Conservation (phyloP, 116 monocot species). For the Posidonia oceanica region DNA sequence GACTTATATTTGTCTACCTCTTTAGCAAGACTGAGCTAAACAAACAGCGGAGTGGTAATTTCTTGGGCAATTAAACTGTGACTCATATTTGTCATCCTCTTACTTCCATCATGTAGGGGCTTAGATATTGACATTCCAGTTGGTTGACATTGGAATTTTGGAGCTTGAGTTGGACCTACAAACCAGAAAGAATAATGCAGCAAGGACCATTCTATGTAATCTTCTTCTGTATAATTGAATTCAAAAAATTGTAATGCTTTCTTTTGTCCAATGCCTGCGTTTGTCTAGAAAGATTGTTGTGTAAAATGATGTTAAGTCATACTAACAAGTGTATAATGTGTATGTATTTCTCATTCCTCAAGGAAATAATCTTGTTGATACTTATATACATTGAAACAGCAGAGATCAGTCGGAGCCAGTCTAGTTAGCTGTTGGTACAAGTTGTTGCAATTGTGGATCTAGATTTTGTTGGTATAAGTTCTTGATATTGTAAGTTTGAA, state of each 20-base stretch:
- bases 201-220: neutral
- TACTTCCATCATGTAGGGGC: neutral
- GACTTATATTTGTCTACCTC: neutral
- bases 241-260: neutral
- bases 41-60: neutral
- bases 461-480: too few species aligned
- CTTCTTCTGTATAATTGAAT: neutral
- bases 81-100: neutral
- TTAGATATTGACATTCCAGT: neutral
- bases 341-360: too few species aligned
- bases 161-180: neutral
- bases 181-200: neutral
- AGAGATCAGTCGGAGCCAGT: too few species aligned
- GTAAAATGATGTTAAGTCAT: too few species aligned
- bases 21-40: neutral
- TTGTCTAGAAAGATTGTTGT: neutral
- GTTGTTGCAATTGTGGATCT: too few species aligned
- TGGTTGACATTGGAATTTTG: neutral
- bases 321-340: too few species aligned
- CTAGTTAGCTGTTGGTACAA: too few species aligned
- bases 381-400: too few species aligned
- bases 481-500: too few species aligned
- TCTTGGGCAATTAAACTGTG: constrained; percentile 1
- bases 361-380: too few species aligned
- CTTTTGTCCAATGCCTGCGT: neutral